phyloP scores from a whole-genome alignment of 140 eudicot species.

The Flaveria floridana region DNA sequence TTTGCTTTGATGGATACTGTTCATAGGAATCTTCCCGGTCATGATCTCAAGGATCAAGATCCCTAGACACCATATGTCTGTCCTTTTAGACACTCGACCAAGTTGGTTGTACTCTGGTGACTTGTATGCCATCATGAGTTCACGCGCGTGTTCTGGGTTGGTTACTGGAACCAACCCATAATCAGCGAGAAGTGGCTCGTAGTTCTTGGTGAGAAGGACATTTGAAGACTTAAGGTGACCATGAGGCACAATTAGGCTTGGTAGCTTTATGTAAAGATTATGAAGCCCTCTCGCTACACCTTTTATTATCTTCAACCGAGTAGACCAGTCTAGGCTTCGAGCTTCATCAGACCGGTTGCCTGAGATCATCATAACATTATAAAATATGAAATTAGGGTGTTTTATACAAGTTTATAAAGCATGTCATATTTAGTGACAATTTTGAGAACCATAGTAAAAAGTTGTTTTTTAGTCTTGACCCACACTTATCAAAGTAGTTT shows the following conservation, averaged over 20 bases:
- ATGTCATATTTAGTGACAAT: background rate
- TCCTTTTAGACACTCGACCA: constrained; percentile 59
- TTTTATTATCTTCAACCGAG: constrained; percentile 62
- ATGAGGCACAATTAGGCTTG: constrained; percentile 65
- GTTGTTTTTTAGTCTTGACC: too few species aligned
- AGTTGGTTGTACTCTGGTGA: constrained; percentile 70
- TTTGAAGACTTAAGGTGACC: constrained; percentile 98
- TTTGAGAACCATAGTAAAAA: too few species aligned
- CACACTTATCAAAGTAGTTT: too few species aligned
- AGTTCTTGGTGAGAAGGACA: constrained; percentile 54
- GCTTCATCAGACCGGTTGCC: constrained; percentile 51
- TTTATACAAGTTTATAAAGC: background rate
- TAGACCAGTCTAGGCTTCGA: constrained; percentile 60
- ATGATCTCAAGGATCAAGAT: constrained; percentile 59
- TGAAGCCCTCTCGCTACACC: constrained; percentile 66
- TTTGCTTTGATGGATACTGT: constrained; percentile 54
- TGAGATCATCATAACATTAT: constrained; percentile 25
- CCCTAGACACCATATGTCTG: constrained; percentile 88
- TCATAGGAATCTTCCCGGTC: constrained; percentile 61
- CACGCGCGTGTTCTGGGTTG: constrained; percentile 67
- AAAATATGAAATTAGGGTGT: too few species aligned
- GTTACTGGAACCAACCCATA: constrained; percentile 67
- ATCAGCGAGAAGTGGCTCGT: constrained; percentile 59
- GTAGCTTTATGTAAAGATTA: constrained; percentile 66
- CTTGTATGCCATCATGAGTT: constrained; percentile 67